Conservation (phyloP, 768 basidiomycete genomes). For the Mycena floridula region DNA sequence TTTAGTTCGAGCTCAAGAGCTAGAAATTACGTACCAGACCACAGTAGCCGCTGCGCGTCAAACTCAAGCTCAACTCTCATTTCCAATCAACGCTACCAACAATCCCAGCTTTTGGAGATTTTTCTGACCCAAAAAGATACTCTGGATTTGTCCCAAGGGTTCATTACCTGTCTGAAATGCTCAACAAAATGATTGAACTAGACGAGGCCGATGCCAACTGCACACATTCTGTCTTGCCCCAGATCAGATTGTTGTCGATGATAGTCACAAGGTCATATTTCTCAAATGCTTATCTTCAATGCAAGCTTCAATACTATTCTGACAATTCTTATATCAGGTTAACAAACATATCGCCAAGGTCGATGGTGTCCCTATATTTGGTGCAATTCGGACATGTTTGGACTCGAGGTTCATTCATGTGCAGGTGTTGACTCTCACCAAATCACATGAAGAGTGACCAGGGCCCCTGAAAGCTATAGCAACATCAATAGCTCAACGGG, state of each 20-base stretch:
- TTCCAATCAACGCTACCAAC: neutral
- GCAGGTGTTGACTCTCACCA: constrained; percentile 16
- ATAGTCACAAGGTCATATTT: neutral
- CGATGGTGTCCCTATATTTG: constrained; percentile 8
- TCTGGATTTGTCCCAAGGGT: constrained; percentile 16
- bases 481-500: constrained; percentile 3
- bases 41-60: neutral
- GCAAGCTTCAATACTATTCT: no score
- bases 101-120: constrained; percentile 11
- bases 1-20: neutral
- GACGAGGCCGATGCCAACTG: neutral
- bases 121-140: constrained; percentile 9
- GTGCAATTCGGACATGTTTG: constrained; percentile 21
- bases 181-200: constrained; percentile 8
- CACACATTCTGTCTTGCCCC: neutral
- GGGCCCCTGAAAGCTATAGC: constrained; percentile 7
- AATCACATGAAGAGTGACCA: constrained; percentile 12
- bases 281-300: no score
- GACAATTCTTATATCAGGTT: constrained; percentile 8
- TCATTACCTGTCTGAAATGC: constrained; percentile 9
- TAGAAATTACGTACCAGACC: no score
- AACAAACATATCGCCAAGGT: constrained; percentile 19
- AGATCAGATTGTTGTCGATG: neutral
- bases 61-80: neutral
- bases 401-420: constrained; percentile 11